These are phyloP conservation scores for Solanum lycopersicoides DNA, from an alignment of 257 asterid species.

Conservation along the genomic window DNA sequence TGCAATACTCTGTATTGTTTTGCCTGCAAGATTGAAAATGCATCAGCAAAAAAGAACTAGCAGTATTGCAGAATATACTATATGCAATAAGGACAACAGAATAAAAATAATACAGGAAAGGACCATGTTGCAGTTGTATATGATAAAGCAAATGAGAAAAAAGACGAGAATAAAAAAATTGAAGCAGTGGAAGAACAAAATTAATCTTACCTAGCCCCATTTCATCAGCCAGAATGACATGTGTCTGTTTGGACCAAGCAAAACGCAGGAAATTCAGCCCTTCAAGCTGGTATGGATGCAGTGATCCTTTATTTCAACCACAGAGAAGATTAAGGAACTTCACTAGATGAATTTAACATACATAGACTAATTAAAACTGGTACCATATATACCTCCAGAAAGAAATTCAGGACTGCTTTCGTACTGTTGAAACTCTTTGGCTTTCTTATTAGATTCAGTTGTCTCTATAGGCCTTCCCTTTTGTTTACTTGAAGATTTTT, in stretches of 20 bases:
- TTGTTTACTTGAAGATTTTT: conserved; percentile 41
- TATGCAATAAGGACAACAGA: neutral
- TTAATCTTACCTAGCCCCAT: conserved; percentile 56
- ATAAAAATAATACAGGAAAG: neutral
- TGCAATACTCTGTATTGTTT: conserved; percentile 98
- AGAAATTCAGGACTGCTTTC: conserved; percentile 90
- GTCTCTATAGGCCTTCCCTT: conserved; percentile 44
- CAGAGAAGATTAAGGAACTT: neutral
- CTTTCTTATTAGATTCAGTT: conserved; percentile 56
- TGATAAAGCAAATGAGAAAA: neutral
- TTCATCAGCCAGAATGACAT: conserved; percentile 98
- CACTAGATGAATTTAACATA: neutral
- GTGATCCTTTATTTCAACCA: conserved; percentile 47
- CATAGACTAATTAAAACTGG: neutral
- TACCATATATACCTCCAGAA: conserved; percentile 54
- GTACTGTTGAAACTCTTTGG: conserved; percentile 78
- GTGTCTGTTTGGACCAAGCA: conserved; percentile 97
- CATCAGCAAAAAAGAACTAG: conserved; percentile 1
- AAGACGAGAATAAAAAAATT: neutral
- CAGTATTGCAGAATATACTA: neutral
- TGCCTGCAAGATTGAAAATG: conserved; percentile 47
- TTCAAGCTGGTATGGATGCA: conserved; percentile 99
- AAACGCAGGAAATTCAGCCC: conserved; percentile 96
- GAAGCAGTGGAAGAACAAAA: conserved; percentile 1
- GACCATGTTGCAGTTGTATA: neutral